phyloP scores from a whole-genome alignment of 2,329 filamentous ascomycete genomes.

The Didymella arachidicola region DNA sequence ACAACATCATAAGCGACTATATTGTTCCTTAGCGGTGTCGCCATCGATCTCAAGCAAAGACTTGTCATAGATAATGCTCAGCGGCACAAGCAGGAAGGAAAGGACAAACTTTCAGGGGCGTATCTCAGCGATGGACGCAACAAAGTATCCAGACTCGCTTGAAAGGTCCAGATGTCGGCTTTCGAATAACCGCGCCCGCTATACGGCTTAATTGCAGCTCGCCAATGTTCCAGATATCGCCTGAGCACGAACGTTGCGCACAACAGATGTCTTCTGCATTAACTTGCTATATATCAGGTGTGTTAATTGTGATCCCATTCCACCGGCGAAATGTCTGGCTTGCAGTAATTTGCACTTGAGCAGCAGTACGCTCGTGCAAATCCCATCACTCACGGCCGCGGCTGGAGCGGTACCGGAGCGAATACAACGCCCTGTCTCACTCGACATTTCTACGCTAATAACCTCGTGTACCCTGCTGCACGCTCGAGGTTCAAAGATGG shows the following conservation, averaged over 20 bases:
- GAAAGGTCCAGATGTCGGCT: not conserved
- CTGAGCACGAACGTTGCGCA: not conserved
- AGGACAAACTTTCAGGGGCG: not conserved
- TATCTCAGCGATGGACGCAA: not conserved
- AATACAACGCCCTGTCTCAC: not conserved
- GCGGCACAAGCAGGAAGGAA: not conserved
- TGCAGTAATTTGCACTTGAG: not conserved
- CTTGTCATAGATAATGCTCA: not conserved
- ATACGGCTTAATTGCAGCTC: not conserved
- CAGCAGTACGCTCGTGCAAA: not conserved
- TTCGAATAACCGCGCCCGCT: not conserved
- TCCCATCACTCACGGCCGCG: conserved; percentile 6
- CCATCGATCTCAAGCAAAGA: not conserved
- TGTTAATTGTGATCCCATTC: not conserved
- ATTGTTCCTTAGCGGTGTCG: not conserved
- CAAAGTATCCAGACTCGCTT: not conserved
- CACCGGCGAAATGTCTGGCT: not conserved
- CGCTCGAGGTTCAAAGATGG: conserved; percentile 11
- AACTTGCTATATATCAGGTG: not conserved
- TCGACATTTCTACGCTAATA: conserved; percentile 1
- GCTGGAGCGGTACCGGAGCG: conserved; percentile 7
- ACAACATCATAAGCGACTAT: not conserved
- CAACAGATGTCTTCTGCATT: not conserved
- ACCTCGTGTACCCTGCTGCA: conserved; percentile 4
- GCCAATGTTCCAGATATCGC: not conserved